Base-by-base conservation (phyloP, 2,329 filamentous ascomycete species). In the Nemania sp. region DNA sequence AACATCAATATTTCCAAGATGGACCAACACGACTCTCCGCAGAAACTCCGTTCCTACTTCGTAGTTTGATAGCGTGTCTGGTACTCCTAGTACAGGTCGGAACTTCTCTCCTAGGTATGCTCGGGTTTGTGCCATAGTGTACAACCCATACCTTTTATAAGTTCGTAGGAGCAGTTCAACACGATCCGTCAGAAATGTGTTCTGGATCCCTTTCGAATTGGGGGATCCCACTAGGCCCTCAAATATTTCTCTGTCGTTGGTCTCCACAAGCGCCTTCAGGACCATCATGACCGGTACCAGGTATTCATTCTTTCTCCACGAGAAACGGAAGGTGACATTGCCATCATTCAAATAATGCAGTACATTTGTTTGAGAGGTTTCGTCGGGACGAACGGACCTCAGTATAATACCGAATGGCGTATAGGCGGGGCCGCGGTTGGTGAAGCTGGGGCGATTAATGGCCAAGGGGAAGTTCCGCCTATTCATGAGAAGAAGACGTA, bases 211-310 rank as follows among this genome's bases (percentile, higher is more conserved):
- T 73, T 92, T 89, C 32, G 90, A 93, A 32, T 86, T 87, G 60
- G 87, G 84, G 29, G 86, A 81, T 39, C 94, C 94, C 48, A 98
- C 89, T 53, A 99, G 79, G n/a, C 90, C 90, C 76, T 98, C 93
- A 62, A 96, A 98, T 46, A 99, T 95, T 73, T 97, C 93, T 59
- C 92, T 87, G 73, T 99, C 95, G 73, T 97, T 99, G 15, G 95
- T 99, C 75, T 99, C 94, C 2, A 95, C 85, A 51, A 99, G 80
- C 1, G 95, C 94, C 79, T 98, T 99, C 66, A 99, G 79, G 35
- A 99, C 87, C 94, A 99, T 98, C 84, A 97, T 88, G 63, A 92
- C 90, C 1, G 95, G 95, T 2, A 99, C 85, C n/a, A 99, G 85
- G 72, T 92, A 99, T 76, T 99, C 95, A 68, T 92, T 92, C 78